Percentiles rank a stretch among this genome's conserved stretches.
These are phyloP conservation scores for Pythium coloratum DNA, from an alignment of 352 stramenopile species.

Conservation along the genomic window DNA sequence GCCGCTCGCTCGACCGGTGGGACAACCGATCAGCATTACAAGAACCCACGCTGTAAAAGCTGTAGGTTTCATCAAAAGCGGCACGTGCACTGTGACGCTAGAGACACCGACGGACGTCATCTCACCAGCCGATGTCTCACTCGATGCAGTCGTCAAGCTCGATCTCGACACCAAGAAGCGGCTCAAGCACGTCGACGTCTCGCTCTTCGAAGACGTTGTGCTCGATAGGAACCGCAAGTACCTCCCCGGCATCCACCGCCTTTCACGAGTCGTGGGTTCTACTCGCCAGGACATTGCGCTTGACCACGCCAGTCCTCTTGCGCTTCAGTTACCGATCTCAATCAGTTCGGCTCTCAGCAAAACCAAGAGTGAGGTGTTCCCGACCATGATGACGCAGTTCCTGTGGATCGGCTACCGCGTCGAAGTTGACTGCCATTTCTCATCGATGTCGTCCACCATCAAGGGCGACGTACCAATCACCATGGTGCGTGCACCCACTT, in stretches of 20 bases:
- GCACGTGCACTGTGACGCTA: neutral
- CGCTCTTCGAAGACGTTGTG: neutral
- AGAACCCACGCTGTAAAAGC: neutral
- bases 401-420: neutral
- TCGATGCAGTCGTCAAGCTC: neutral
- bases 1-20: neutral
- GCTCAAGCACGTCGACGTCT: neutral
- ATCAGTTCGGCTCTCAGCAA: neutral
- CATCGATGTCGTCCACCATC: neutral
- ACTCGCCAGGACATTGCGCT: neutral
- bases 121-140: neutral
- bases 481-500: neutral
- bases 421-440: neutral
- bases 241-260: neutral
- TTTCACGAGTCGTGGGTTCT: neutral
- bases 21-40: neutral
- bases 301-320: neutral
- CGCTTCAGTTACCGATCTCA: neutral
- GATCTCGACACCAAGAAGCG: neutral
- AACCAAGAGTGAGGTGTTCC: neutral
- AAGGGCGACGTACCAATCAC: neutral
- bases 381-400: neutral
- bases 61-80: neutral
- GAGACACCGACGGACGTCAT: neutral
- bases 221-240: neutral